A percentile compares a stretch with the other conserved stretches of the same genome.
These are phyloP conservation scores for Boletus subcaerulescens DNA, from an alignment of 768 basidiomycete genomes.

Conservation along the genomic window DNA sequence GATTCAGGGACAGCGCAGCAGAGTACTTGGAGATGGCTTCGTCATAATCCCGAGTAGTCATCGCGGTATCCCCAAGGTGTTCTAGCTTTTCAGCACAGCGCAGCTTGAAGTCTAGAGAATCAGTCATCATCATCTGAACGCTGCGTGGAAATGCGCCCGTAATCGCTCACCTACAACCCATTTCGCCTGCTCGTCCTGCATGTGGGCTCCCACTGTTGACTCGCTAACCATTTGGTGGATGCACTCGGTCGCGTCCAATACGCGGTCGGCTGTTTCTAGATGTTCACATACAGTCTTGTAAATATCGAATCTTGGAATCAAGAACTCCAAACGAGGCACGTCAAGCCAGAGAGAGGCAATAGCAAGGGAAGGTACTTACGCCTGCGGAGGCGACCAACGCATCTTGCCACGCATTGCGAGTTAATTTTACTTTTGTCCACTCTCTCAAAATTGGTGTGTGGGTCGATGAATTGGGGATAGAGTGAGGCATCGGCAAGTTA, in stretches of 20 bases:
- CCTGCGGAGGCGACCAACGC: background rate
- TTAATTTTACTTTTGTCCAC: background rate
- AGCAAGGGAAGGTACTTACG: background rate
- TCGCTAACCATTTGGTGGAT: background rate
- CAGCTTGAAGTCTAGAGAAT: background rate
- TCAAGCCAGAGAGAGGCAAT: background rate
- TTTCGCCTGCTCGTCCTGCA: background rate
- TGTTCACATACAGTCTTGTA: background rate
- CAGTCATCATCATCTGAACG: background rate
- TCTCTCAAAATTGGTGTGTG: background rate
- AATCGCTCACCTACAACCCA: slow-evolving; percentile 3
- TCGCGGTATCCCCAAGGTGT: background rate
- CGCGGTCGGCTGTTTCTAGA: background rate
- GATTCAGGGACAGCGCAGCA: background rate
- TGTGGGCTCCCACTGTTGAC: too few species aligned
- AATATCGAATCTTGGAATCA: background rate
- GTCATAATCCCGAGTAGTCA: background rate
- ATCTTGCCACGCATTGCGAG: background rate
- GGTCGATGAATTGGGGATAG: too few species aligned
- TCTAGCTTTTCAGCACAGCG: background rate
- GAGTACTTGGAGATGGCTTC: background rate
- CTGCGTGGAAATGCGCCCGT: too few species aligned
- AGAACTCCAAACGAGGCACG: background rate
- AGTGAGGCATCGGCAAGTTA: background rate
- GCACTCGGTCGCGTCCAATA: background rate